Percentiles rank a stretch among this genome's conserved stretches.
These are phyloP conservation scores for Mucor irregularis DNA, from an alignment of 371 early-diverging fungal genomes.

Conservation along the genomic window DNA sequence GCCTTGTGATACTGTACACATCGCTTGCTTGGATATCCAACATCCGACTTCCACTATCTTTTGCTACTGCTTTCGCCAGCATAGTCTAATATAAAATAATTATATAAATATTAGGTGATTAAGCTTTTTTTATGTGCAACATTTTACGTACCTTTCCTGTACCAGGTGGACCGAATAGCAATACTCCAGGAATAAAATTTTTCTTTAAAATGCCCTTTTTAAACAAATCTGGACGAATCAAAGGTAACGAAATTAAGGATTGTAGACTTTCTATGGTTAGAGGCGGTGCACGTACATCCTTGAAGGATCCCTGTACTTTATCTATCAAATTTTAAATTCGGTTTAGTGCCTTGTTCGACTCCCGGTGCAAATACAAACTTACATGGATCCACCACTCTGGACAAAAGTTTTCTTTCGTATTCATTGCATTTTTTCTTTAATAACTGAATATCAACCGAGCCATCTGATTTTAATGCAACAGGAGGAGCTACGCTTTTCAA, in stretches of 20 bases:
- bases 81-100: constrained; percentile 67
- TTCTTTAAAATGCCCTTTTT: constrained; percentile 73
- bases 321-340: constrained; percentile 31
- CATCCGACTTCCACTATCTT: constrained; percentile 92
- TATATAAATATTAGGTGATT: neutral
- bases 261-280: constrained; percentile 81
- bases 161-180: constrained; percentile 98
- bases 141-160: constrained; percentile 83
- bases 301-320: constrained; percentile 64
- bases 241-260: constrained; percentile 83
- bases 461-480: constrained; percentile 3
- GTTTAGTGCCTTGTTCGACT: too few relatives aligned
- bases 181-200: constrained; percentile 79
- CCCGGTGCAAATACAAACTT: constrained; percentile 13
- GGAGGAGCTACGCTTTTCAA: constrained; percentile 5
- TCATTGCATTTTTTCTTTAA: constrained; percentile 39
- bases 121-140: neutral
- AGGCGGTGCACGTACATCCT: constrained; percentile 59
- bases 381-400: constrained; percentile 68
- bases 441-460: constrained; percentile 19
- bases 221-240: constrained; percentile 82
- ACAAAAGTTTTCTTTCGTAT: constrained; percentile 61
- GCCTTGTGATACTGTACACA: constrained; percentile 53
- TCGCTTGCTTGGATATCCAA: constrained; percentile 93
- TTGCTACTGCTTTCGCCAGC: constrained; percentile 96